Evolutionary conservation across 768 basidiomycete species (phyloP).

Genomic region (Mycena crocata): DNA sequence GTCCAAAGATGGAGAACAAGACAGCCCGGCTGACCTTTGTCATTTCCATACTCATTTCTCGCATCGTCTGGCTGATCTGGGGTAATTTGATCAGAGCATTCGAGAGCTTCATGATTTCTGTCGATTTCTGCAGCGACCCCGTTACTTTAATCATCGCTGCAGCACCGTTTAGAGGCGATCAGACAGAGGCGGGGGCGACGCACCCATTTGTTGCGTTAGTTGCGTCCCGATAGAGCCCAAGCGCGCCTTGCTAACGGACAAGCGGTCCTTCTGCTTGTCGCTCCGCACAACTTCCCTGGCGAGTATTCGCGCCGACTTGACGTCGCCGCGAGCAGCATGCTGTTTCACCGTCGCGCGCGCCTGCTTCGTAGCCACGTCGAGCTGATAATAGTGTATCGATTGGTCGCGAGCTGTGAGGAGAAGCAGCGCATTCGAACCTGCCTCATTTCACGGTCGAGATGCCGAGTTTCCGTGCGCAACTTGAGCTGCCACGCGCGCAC

Average conservation of each 20-base stretch:
- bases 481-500: constrained; percentile 93
- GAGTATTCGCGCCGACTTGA: constrained; percentile 91
- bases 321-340: constrained; percentile 90
- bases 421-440: constrained; percentile 70
- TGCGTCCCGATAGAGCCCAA: constrained; percentile 92
- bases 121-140: constrained; percentile 96
- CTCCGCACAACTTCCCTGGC: constrained; percentile 95
- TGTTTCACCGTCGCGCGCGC: constrained; percentile 86
- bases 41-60: constrained; percentile 99
- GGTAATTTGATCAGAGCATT: constrained; percentile 92
- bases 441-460: constrained; percentile 93
- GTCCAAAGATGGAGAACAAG: constrained; percentile 1
- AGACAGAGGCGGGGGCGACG: constrained; percentile 39
- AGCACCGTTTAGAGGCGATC: constrained; percentile 9
- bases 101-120: constrained; percentile 99
- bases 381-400: constrained; percentile 55
- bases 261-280: constrained; percentile 92
- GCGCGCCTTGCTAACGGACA: constrained; percentile 93
- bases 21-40: constrained; percentile 76
- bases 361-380: constrained; percentile 86
- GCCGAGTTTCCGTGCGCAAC: constrained; percentile 83
- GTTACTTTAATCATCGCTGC: constrained; percentile 97
- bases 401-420: constrained; percentile 28
- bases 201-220: constrained; percentile 92
- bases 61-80: constrained; percentile 92